Conservation (phyloP, 768 basidiomycete genomes). For the Mycena sanguinolenta region DNA sequence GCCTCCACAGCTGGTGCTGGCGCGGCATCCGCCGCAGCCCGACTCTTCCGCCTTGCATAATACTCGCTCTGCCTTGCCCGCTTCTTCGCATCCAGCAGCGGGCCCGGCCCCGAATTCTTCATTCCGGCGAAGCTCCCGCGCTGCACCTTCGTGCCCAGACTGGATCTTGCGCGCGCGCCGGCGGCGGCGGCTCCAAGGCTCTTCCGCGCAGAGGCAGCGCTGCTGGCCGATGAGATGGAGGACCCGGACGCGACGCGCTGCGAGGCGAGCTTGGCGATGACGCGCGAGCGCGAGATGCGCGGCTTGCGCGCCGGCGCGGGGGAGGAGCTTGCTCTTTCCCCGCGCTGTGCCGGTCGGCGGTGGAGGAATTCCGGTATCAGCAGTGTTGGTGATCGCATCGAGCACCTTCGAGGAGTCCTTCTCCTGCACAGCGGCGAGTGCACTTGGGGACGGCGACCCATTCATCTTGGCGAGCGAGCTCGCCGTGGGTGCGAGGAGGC, state of each 20-base stretch:
- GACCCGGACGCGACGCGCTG: slow-evolving; percentile 68
- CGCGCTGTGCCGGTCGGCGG: slow-evolving; percentile 36
- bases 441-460: slow-evolving; percentile 34
- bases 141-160: slow-evolving; percentile 59
- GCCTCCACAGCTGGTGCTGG: slow-evolving; percentile 27
- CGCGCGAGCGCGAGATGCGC: slow-evolving; percentile 84
- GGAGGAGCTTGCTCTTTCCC: slow-evolving; percentile 65
- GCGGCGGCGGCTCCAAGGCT: slow-evolving; percentile 41
- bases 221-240: slow-evolving; percentile 36
- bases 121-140: slow-evolving; percentile 53
- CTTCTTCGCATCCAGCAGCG: slow-evolving; percentile 76
- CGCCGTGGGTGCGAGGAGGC: slow-evolving; percentile 78
- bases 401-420: slow-evolving; percentile 41
- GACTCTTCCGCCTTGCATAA: slow-evolving; percentile 65
- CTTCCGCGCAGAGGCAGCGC: slow-evolving; percentile 36
- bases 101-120: slow-evolving; percentile 45
- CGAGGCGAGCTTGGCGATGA: slow-evolving; percentile 81
- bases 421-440: slow-evolving; percentile 23
- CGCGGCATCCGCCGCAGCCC: slow-evolving; percentile 30
- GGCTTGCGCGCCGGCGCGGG: slow-evolving; percentile 66
- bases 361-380: slow-evolving; percentile 17
- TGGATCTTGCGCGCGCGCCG: slow-evolving; percentile 60
- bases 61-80: slow-evolving; percentile 84
- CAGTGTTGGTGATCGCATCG: slow-evolving; percentile 53
- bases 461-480: slow-evolving; percentile 78